A percentile compares a stretch with the other conserved stretches of the same genome.
Evolutionary conservation across 345 rosid species (phyloP).

Genomic region (Eucalyptus caleyi): DNA sequence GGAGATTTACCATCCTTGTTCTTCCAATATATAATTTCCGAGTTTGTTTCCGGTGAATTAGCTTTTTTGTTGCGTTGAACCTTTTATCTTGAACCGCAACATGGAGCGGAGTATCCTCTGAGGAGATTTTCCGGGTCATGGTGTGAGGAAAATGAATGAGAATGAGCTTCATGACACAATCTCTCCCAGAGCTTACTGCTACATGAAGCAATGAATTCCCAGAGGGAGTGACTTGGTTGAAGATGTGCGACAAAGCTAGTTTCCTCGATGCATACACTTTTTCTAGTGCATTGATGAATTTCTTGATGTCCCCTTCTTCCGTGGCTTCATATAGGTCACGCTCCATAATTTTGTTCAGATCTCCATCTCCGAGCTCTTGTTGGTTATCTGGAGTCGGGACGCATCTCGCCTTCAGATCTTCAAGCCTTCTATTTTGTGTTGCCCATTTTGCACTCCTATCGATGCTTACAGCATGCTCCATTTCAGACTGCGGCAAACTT

Average conservation of each 20-base stretch:
- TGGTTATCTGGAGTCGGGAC: rapidly evolving
- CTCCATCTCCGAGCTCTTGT: rapidly evolving
- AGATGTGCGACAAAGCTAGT: not conserved
- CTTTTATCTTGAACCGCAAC: rapidly evolving
- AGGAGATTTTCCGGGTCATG: rapidly evolving
- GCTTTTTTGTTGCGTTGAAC: rapidly evolving
- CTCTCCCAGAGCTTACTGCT: not conserved
- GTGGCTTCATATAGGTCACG: not conserved
- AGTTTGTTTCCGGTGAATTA: rapidly evolving
- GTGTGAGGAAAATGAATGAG: rapidly evolving
- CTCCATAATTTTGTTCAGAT: not conserved
- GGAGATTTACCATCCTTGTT: not conserved
- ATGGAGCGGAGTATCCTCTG: not conserved
- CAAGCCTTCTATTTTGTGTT: rapidly evolving
- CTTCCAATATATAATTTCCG: not conserved
- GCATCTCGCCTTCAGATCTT: too few relatives aligned
- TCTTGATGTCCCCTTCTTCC: rapidly evolving
- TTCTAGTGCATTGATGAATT: not conserved
- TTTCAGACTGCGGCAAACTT: not conserved
- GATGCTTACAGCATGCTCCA: not conserved
- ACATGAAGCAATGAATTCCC: not conserved
- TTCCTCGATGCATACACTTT: rapidly evolving
- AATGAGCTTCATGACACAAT: not conserved
- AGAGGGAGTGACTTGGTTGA: not conserved
- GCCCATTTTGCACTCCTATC: too few relatives aligned